These are phyloP conservation scores for Penicillium sp. DNA, from an alignment of 2,329 filamentous ascomycete genomes.

Conservation along the genomic window DNA sequence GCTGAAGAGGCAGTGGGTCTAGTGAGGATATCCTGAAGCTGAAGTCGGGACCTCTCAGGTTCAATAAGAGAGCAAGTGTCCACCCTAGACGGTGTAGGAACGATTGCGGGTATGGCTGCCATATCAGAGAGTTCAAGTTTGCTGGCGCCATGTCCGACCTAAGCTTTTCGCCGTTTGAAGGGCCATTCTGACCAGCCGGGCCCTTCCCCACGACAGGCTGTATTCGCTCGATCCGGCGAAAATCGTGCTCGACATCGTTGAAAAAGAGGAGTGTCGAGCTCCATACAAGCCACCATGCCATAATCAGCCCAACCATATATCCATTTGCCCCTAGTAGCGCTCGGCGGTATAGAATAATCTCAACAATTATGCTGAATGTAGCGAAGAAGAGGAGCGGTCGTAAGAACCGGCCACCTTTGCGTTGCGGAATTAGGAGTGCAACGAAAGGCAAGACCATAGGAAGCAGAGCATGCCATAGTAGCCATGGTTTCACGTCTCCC, in stretches of 20 bases:
- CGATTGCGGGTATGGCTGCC: slow-evolving; percentile 59
- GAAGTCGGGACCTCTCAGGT: slow-evolving; percentile 66
- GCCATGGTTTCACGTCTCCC: slow-evolving; percentile 38
- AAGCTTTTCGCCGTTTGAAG: neutral
- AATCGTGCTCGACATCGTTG: slow-evolving; percentile 61
- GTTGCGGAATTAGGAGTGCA: slow-evolving; percentile 58
- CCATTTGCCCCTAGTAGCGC: slow-evolving; percentile 57
- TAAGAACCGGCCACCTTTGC: slow-evolving; percentile 39
- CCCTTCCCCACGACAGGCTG: neutral
- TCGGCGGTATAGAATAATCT: slow-evolving; percentile 51
- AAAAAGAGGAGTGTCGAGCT: slow-evolving; percentile 57
- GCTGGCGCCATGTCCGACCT: neutral
- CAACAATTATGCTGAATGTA: slow-evolving; percentile 49
- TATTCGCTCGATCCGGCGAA: slow-evolving; percentile 58
- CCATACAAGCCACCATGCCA: slow-evolving; percentile 61
- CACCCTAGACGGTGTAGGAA: slow-evolving; percentile 62
- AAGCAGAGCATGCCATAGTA: slow-evolving; percentile 42
- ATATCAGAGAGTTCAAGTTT: slow-evolving; percentile 45
- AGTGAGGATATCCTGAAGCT: slow-evolving; percentile 60
- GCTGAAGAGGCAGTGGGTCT: slow-evolving; percentile 38
- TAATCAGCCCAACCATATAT: slow-evolving; percentile 60
- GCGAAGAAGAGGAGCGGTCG: slow-evolving; percentile 54
- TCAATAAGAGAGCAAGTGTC: slow-evolving; percentile 61
- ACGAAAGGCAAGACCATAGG: slow-evolving; percentile 46
- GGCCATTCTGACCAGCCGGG: neutral